These are phyloP conservation scores for Metarhizium rileyi DNA, from an alignment of 2,329 filamentous ascomycete genomes.

Conservation along the genomic window DNA sequence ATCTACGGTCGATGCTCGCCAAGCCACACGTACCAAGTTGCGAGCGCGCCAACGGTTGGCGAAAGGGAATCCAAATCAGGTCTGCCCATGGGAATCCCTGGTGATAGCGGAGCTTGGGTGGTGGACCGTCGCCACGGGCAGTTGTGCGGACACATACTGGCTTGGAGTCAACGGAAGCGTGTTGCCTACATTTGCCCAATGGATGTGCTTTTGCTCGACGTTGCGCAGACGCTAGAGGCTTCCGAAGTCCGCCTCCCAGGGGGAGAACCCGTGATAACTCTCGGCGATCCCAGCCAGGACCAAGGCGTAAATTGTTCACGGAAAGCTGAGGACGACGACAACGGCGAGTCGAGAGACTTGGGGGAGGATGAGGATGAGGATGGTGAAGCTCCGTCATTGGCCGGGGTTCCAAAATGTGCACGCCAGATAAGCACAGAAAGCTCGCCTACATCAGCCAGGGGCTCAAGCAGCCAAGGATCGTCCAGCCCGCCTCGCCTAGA, in stretches of 20 bases:
- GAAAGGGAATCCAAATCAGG: conserved; percentile 10
- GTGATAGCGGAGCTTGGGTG: conserved; percentile 90
- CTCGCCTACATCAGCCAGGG: background rate
- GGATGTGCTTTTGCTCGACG: conserved; percentile 81
- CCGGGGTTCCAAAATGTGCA: conserved; percentile 6
- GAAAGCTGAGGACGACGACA: conserved; percentile 11
- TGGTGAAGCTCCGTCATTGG: conserved; percentile 5
- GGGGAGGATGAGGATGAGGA: conserved; percentile 18
- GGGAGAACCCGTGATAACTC: conserved; percentile 32
- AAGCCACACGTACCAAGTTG: conserved; percentile 58
- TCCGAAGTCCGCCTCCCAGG: conserved; percentile 62
- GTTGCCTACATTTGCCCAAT: conserved; percentile 92
- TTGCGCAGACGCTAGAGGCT: conserved; percentile 67
- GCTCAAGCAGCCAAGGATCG: conserved; percentile 13
- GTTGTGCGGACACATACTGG: conserved; percentile 83
- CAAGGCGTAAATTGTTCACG: background rate
- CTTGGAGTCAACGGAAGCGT: conserved; percentile 70
- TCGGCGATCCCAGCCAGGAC: conserved; percentile 11
- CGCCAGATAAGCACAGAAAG: background rate
- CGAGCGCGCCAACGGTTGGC: conserved; percentile 24
- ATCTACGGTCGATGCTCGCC: conserved; percentile 77
- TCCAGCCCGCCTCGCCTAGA: conserved; percentile 20
- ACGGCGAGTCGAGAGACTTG: conserved; percentile 15
- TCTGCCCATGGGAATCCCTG: conserved; percentile 57
- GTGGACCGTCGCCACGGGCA: conserved; percentile 69